Evolutionary conservation across 2,329 filamentous ascomycete genomes (phyloP).

Genomic region (Hypoxylon sp.): DNA sequence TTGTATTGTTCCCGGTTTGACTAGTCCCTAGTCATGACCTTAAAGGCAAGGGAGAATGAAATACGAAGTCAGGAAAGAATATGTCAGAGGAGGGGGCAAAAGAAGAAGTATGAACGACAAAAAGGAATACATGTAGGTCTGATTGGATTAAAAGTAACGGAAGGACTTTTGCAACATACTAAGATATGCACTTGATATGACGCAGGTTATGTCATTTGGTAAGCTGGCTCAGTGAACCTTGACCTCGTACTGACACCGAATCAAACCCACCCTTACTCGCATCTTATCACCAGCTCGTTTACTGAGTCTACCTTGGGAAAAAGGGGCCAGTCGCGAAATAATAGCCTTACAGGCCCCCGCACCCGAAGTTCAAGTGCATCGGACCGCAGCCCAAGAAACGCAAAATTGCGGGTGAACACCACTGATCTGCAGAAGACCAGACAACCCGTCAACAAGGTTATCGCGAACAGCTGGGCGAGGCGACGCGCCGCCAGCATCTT

Average conservation of each 20-base stretch:
- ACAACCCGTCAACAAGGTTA: conserved; percentile 23
- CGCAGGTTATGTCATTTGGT: conserved; percentile 1
- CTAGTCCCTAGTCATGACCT: background rate
- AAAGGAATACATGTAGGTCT: background rate
- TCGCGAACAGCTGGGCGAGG: conserved; percentile 12
- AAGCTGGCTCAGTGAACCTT: background rate
- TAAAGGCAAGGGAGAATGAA: background rate
- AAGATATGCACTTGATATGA: background rate
- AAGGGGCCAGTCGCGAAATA: conserved; percentile 14
- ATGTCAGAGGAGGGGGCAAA: background rate
- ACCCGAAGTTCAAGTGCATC: conserved; percentile 28
- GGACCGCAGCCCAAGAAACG: conserved; percentile 22
- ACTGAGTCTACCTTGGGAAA: conserved; percentile 3
- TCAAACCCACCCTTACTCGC: background rate
- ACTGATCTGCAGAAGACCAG: conserved; percentile 30
- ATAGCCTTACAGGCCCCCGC: conserved; percentile 40
- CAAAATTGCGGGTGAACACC: conserved; percentile 7
- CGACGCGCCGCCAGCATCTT: conserved; percentile 28
- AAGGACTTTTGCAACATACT: background rate
- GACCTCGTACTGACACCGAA: background rate
- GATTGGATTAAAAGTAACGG: background rate
- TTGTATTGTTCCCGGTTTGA: background rate
- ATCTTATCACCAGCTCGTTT: background rate
- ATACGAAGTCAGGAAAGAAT: background rate
- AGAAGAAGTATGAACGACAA: background rate